phyloP scores from a whole-genome alignment of 2,329 filamentous ascomycete species.

The Metarhizium anisopliae region DNA sequence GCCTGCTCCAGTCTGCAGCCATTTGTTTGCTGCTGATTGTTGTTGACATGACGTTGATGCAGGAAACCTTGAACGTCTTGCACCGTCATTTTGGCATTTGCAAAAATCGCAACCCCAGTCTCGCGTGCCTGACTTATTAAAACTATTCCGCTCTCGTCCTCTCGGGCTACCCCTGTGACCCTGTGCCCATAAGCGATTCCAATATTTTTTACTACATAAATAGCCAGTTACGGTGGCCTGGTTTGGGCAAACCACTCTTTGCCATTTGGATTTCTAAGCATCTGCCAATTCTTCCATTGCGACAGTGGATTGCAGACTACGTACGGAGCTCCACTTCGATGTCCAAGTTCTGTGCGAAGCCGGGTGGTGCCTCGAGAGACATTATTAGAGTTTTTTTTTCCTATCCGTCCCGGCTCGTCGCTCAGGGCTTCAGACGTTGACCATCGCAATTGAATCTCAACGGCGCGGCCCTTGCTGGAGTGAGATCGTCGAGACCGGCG shows the following conservation, averaged over 20 bases:
- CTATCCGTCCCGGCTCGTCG: neutral
- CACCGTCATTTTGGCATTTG: no score
- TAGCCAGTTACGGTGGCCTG: neutral
- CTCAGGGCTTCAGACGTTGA: neutral
- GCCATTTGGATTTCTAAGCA: slow-evolving; percentile 9
- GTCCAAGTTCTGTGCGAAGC: neutral
- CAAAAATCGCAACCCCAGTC: no score
- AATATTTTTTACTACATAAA: neutral
- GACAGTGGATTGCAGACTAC: neutral
- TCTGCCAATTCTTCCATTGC: slow-evolving; percentile 2
- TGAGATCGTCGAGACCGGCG: neutral
- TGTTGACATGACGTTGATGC: no score
- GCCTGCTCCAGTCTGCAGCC: neutral
- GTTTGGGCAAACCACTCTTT: neutral
- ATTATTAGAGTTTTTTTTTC: neutral
- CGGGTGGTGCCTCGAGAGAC: neutral
- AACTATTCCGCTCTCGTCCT: no score
- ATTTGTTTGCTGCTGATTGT: neutral
- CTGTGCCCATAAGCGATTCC: no score
- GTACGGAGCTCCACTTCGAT: slow-evolving; percentile 5
- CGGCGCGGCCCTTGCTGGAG: neutral
- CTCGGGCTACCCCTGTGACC: no score
- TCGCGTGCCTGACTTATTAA: no score
- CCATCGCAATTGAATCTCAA: neutral
- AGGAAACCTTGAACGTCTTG: no score